Evolutionary conservation across 177 flowering plant species (phyloP), one percentile per base, ranked within the genome.

Genomic region (Vitis hybrid): DNA sequence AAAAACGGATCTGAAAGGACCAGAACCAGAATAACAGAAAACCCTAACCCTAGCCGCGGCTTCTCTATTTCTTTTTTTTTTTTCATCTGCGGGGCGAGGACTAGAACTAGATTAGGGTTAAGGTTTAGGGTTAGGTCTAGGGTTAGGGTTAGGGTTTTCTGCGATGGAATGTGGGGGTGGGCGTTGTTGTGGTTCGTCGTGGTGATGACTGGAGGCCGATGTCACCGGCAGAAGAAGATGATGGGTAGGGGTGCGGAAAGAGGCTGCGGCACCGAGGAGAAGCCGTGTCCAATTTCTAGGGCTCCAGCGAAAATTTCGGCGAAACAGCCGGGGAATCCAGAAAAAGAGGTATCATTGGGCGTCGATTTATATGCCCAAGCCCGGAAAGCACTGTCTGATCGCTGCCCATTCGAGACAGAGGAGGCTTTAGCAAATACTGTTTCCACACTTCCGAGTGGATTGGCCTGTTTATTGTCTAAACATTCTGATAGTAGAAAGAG

Each of bases 371-470:
- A 76, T 65, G 49, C 87, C 5, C 98, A 94, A 78, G 97, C 98
- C 7, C 66, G 71, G 28, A 96, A 96, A 68, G 87, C 87, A 2
- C 82, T 96, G 1, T 74, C 72, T 4, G 88, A 86, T 77, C 87
- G 88, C 60, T 91, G 87, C 24, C 97, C 97, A 0, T 90, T 84
- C 67, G 99, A 96, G 76, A 38, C 77, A 1, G 94, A 86, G 56
- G 97, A 89, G 13, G 83, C 72, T 24, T 60, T 75, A 11, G 73
- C 65, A 7, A 63, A 77, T 50, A 75, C 76, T 80, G 80, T 75
- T 62, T 68, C 85, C 55, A 85, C 86, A 53, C 79, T 96, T 57
- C 99, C 99, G 0, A 82, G 80, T 75, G 82, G 82, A 1, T 69
- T 94, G 76, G 84, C 90, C 0, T 76, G 78, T 57, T 80, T 83